Percentiles rank a stretch among this genome's conserved stretches.
These are phyloP conservation scores for Zasmidium citrigriseum DNA, from an alignment of 2,329 filamentous ascomycete species.

Conservation along the genomic window DNA sequence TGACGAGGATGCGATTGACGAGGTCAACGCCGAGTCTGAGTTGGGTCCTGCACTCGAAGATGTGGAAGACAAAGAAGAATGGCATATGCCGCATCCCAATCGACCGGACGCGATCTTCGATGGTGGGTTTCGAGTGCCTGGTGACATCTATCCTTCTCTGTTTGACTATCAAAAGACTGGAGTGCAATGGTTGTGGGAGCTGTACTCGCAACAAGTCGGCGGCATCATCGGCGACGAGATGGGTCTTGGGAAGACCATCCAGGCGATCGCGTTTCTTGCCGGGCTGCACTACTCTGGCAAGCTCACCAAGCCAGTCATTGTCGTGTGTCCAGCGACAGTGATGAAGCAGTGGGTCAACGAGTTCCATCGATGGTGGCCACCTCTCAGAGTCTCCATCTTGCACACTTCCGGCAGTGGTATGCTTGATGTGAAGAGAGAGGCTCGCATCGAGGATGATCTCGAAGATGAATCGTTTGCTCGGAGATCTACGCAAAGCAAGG, in stretches of 20 bases:
- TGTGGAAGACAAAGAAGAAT: conserved; percentile 59
- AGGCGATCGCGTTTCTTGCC: conserved; percentile 79
- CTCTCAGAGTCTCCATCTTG: conserved; percentile 90
- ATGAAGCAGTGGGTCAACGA: conserved; percentile 98
- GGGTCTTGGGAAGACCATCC: conserved; percentile 95
- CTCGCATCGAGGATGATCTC: conserved; percentile 63
- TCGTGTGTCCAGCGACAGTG: conserved; percentile 91
- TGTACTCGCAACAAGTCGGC: conserved; percentile 85
- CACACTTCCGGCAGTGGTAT: conserved; percentile 96
- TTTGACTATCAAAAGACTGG: conserved; percentile 98
- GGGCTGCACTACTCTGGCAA: conserved; percentile 89
- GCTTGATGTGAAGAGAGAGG: conserved; percentile 71
- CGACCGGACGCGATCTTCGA: conserved; percentile 74
- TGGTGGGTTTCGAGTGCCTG: conserved; percentile 77
- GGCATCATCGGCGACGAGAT: conserved; percentile 98
- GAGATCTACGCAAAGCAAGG: conserved; percentile 47
- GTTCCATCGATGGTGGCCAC: conserved; percentile 99
- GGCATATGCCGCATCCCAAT: conserved; percentile 83
- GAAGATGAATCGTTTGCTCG: conserved; percentile 46
- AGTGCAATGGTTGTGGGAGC: conserved; percentile 92
- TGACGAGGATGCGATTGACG: not conserved
- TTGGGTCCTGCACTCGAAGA: conserved; percentile 37
- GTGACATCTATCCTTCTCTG: conserved; percentile 87
- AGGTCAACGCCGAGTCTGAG: conserved; percentile 22
- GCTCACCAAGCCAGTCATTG: conserved; percentile 79